These are phyloP conservation scores for Rhinocladiella mackenziei DNA, from an alignment of 2,329 filamentous ascomycete species.

Conservation along the genomic window DNA sequence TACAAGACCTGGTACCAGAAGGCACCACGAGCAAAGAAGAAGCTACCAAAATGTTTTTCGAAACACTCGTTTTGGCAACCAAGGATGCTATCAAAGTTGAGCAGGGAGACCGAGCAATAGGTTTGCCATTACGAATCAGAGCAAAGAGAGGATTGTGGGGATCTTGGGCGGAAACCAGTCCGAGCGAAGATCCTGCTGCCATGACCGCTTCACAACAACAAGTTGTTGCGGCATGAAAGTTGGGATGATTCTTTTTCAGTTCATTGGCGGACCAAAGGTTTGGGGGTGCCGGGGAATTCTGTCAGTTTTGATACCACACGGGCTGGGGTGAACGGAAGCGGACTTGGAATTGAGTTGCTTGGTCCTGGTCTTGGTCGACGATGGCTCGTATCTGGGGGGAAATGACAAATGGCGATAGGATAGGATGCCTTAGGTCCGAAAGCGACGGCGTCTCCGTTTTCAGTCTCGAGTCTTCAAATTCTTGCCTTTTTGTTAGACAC, in stretches of 20 bases:
- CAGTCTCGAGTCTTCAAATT: background rate
- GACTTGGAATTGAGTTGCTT: too few relatives aligned
- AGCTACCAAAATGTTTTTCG: constrained; percentile 99
- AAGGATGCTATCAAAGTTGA: constrained; percentile 98
- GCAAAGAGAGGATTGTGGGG: constrained; percentile 97
- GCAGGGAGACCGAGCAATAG: constrained; percentile 68
- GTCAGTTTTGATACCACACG: background rate
- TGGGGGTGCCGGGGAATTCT: background rate
- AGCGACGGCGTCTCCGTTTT: constrained; percentile 4
- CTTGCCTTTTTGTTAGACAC: too few relatives aligned
- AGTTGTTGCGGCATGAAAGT: constrained; percentile 8
- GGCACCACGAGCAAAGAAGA: constrained; percentile 75
- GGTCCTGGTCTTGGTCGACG: too few relatives aligned
- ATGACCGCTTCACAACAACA: constrained; percentile 21
- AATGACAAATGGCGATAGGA: background rate
- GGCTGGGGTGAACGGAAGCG: too few relatives aligned
- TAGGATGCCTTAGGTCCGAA: background rate
- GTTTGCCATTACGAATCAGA: constrained; percentile 74
- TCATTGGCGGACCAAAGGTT: background rate
- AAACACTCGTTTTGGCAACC: constrained; percentile 88
- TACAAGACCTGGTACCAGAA: constrained; percentile 88
- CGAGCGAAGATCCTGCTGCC: constrained; percentile 21
- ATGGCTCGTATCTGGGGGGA: too few relatives aligned
- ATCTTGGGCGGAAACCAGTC: constrained; percentile 74
- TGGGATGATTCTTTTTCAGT: background rate